These are phyloP conservation scores for Podospora comata DNA, from an alignment of 495 filamentous ascomycete genomes.

Conservation along the genomic window DNA sequence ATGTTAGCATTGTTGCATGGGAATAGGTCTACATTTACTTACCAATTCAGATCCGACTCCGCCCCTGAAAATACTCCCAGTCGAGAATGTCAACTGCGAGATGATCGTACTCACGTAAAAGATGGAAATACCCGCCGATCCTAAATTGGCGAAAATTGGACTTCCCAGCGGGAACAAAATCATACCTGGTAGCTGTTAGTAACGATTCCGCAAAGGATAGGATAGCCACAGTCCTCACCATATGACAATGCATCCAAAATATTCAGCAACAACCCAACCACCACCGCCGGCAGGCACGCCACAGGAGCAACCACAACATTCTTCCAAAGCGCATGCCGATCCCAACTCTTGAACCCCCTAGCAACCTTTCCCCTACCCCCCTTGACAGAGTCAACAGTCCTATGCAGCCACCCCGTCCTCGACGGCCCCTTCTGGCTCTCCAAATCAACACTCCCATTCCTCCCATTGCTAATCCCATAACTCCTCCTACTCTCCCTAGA, in stretches of 20 bases:
- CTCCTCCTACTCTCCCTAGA: constrained; percentile 26
- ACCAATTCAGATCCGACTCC: constrained; percentile 96
- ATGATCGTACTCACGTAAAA: constrained; percentile 98
- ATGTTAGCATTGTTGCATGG: neutral
- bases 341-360: constrained; percentile 49
- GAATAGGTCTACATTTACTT: constrained; percentile 19
- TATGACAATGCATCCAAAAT: constrained; percentile 94
- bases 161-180: constrained; percentile 91
- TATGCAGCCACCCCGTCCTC: constrained; percentile 21
- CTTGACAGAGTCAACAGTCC: constrained; percentile 13
- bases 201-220: neutral
- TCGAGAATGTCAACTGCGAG: constrained; percentile 88
- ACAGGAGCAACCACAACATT: constrained; percentile 62
- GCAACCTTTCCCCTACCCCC: constrained; percentile 11
- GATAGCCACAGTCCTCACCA: constrained; percentile 46
- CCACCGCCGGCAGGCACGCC: constrained; percentile 73
- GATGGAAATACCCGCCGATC: constrained; percentile 92
- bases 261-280: constrained; percentile 85
- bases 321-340: constrained; percentile 60
- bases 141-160: constrained; percentile 75
- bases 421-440: constrained; percentile 40
- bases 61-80: constrained; percentile 83
- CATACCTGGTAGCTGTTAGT: constrained; percentile 56
- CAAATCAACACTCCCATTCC: constrained; percentile 33
- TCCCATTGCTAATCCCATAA: constrained; percentile 24